A percentile compares a stretch with the other conserved stretches of the same genome.
Conservation (phyloP, 2,329 filamentous ascomycete species). For the Colletotrichum siamense region DNA sequence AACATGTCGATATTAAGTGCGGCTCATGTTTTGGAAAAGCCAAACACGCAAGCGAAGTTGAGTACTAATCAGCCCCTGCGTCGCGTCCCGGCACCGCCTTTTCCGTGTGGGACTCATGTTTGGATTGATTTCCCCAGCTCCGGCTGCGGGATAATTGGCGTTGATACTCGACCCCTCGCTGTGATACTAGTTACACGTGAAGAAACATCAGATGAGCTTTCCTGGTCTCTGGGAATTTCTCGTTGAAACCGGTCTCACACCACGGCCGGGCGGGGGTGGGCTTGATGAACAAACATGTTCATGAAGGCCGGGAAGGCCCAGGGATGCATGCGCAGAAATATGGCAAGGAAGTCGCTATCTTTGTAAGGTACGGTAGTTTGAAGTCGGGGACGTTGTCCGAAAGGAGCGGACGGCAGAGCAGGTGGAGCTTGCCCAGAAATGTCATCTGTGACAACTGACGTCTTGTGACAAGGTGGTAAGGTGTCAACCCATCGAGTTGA, state of each 20-base stretch:
- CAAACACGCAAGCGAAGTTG: neutral
- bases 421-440: neutral
- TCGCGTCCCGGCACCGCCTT: neutral
- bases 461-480: slow-evolving; percentile 16
- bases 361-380: neutral
- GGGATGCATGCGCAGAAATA: neutral
- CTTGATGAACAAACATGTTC: slow-evolving; percentile 15
- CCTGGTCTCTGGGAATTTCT: neutral
- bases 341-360: neutral
- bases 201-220: slow-evolving; percentile 15
- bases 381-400: neutral
- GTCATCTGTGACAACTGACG: slow-evolving; percentile 16
- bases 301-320: neutral
- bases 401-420: neutral
- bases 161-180: slow-evolving; percentile 14
- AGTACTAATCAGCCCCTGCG: neutral
- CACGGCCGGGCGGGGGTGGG: neutral
- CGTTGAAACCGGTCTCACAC: slow-evolving; percentile 15
- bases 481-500: neutral
- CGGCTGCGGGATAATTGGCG: neutral
- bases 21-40: neutral
- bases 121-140: neutral
- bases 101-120: slow-evolving; percentile 14
- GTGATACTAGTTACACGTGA: slow-evolving; percentile 11
- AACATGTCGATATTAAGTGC: slow-evolving; percentile 10